phyloP scores from a whole-genome alignment of 768 basidiomycete species.

The Lentinula aciculospora region DNA sequence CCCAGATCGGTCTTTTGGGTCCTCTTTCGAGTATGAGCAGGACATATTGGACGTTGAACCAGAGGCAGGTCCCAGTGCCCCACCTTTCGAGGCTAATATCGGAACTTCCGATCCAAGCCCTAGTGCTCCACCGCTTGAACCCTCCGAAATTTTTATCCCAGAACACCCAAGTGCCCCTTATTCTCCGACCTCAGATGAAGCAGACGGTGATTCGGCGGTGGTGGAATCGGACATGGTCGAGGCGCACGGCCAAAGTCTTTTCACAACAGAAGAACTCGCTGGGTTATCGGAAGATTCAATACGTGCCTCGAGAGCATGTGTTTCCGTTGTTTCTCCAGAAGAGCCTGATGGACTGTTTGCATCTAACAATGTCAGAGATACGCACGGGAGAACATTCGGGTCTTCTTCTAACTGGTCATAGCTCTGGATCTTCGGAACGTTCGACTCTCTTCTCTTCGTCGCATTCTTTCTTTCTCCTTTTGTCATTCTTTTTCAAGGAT shows the following conservation, averaged over 20 bases:
- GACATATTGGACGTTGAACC: constrained; percentile 26
- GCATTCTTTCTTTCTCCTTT: neutral
- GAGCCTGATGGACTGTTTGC: neutral
- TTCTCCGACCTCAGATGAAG: constrained; percentile 21
- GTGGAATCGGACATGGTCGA: constrained; percentile 6
- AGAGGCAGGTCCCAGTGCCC: constrained; percentile 35
- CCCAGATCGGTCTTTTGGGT: neutral
- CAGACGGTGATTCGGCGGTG: neutral
- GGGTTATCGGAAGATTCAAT: neutral
- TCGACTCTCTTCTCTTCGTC: neutral
- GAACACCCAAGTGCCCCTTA: constrained; percentile 40
- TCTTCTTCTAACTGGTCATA: neutral
- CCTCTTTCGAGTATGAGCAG: constrained; percentile 12
- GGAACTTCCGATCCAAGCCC: constrained; percentile 7
- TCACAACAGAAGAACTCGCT: neutral
- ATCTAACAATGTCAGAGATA: neutral
- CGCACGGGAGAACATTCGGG: neutral
- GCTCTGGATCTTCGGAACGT: neutral
- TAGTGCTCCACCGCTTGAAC: constrained; percentile 26
- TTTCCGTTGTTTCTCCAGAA: neutral
- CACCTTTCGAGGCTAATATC: constrained; percentile 32
- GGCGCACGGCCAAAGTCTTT: neutral
- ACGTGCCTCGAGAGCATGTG: neutral
- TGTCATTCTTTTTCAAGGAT: neutral
- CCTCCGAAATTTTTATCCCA: neutral